Conservation (phyloP, 2,329 filamentous ascomycete species). For the Cordyceps cicadae region DNA sequence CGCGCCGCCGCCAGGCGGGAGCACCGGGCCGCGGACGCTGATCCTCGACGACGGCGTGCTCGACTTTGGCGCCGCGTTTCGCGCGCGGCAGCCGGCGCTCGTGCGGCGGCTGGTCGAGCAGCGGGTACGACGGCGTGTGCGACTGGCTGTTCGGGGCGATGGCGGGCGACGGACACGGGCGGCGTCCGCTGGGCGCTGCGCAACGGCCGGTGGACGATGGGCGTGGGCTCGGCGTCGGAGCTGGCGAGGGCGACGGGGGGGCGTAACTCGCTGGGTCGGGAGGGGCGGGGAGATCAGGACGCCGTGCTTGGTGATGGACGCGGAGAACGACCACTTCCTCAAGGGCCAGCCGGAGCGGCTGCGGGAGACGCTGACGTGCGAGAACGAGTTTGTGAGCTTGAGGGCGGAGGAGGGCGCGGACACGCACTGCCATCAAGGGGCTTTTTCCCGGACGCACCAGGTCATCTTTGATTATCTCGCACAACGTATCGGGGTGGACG, state of each 20-base stretch:
- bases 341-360: constrained; percentile 1
- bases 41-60: constrained; percentile 7
- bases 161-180: neutral
- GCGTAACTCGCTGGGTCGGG: neutral
- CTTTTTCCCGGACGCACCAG: constrained; percentile 3
- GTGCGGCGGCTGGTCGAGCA: neutral
- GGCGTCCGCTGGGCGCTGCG: constrained; percentile 1
- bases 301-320: neutral
- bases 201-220: neutral
- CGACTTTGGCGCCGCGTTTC: constrained; percentile 2
- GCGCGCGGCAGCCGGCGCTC: neutral
- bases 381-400: constrained; percentile 1
- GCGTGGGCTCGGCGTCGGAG: neutral
- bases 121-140: neutral
- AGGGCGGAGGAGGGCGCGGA: neutral
- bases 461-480: constrained; percentile 1
- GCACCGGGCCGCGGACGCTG: neutral
- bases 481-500: neutral
- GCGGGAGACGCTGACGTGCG: neutral
- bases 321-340: constrained; percentile 5
- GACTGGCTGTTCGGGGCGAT: neutral
- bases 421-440: constrained; percentile 3
- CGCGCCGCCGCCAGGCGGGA: neutral
- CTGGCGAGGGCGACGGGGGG: neutral
- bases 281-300: neutral